A percentile compares a stretch with the other conserved stretches of the same genome.
These are phyloP conservation scores for Talaromyces trachyspermus DNA, from an alignment of 495 filamentous ascomycete genomes.

Conservation along the genomic window DNA sequence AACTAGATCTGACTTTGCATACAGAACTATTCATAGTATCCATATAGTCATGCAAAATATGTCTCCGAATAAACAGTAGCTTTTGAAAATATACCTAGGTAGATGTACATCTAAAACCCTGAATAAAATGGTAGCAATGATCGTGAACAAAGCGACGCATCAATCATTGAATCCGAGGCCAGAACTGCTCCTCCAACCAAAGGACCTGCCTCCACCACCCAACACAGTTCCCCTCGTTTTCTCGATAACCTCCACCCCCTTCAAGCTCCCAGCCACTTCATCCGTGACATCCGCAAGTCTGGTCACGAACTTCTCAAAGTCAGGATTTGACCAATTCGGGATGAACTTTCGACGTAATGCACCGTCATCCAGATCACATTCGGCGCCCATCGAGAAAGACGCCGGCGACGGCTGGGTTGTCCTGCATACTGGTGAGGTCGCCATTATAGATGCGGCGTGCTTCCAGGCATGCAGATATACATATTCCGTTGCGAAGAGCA, in stretches of 20 bases:
- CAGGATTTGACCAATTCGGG: constrained; percentile 55
- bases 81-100: no score
- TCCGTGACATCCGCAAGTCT: constrained; percentile 34
- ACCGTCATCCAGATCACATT: constrained; percentile 42
- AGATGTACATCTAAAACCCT: no score
- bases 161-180: no score
- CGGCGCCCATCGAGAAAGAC: constrained; percentile 1
- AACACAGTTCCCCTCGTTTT: constrained; percentile 26
- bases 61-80: no score
- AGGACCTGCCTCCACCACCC: constrained; percentile 47
- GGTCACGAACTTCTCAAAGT: constrained; percentile 52
- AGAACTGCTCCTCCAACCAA: constrained; percentile 47
- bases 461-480: constrained; percentile 54
- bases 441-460: constrained; percentile 39
- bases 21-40: no score
- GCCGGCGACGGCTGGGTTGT: background rate
- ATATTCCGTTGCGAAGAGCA: constrained; percentile 69
- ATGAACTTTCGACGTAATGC: constrained; percentile 56
- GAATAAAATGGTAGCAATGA: background rate
- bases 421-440: background rate
- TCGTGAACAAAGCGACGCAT: no score
- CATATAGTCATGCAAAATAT: no score
- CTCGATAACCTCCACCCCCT: constrained; percentile 31
- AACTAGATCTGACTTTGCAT: no score
- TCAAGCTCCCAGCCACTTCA: constrained; percentile 33